These are phyloP conservation scores for Neophaeococcomyces aloes DNA, from an alignment of 2,329 filamentous ascomycete genomes.

Conservation along the genomic window DNA sequence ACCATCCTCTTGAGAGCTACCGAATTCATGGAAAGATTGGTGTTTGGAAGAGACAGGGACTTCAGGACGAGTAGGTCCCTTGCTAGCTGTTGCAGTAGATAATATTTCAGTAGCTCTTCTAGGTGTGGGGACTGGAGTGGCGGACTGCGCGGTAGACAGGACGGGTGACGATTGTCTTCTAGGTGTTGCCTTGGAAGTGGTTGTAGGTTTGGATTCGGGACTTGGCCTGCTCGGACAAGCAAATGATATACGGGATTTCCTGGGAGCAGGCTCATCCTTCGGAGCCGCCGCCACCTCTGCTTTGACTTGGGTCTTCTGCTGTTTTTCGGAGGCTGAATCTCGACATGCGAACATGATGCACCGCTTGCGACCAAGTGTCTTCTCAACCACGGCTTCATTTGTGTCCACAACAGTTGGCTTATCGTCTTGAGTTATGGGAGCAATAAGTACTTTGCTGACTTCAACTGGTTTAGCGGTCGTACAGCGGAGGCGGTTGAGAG, in stretches of 20 bases:
- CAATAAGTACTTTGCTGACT: conserved; percentile 19
- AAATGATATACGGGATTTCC: conserved; percentile 38
- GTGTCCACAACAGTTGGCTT: conserved; percentile 27
- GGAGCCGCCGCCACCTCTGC: conserved; percentile 20
- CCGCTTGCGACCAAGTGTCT: conserved; percentile 63
- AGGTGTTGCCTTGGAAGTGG: conserved; percentile 16
- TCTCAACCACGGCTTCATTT: conserved; percentile 49
- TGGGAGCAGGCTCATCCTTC: conserved; percentile 24
- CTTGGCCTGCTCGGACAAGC: conserved; percentile 34
- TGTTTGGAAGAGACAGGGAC: conserved; percentile 12
- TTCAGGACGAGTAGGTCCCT: conserved; percentile 4
- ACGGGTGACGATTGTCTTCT: conserved; percentile 32
- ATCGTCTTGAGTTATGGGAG: conserved; percentile 22
- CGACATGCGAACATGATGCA: conserved; percentile 89
- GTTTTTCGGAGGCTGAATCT: conserved; percentile 45
- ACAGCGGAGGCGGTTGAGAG: conserved; percentile 34
- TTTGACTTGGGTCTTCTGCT: conserved; percentile 24
- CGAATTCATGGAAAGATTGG: conserved; percentile 73
- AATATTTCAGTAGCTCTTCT: conserved; percentile 12
- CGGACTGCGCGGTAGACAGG: conserved; percentile 23
- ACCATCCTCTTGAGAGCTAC: conserved; percentile 66
- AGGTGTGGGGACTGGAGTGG: conserved; percentile 20
- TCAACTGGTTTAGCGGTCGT: conserved; percentile 16
- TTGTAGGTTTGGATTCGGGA: conserved; percentile 20
- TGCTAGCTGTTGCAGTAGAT: neutral